phyloP scores from a whole-genome alignment of 2,329 filamentous ascomycete genomes.

The Colletotrichum somersetense region DNA sequence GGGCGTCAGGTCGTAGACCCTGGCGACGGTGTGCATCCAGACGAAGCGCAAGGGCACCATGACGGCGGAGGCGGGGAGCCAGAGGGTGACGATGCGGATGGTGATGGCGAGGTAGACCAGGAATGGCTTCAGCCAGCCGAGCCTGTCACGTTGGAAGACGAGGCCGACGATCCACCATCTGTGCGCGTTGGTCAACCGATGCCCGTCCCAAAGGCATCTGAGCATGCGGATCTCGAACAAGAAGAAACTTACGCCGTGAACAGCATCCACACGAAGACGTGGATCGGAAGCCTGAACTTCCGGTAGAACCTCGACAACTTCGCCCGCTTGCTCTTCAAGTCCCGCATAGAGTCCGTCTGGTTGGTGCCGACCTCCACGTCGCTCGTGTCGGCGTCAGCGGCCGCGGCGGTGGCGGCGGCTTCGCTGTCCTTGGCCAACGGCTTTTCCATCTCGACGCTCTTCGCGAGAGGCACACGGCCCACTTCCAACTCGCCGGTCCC shows the following conservation, averaged over 20 bases:
- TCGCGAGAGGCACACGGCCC: background rate
- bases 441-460: background rate
- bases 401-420: background rate
- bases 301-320: constrained; percentile 8
- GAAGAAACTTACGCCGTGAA: constrained; percentile 33
- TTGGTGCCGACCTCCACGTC: constrained; percentile 28
- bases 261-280: constrained; percentile 29
- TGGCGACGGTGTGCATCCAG: constrained; percentile 25
- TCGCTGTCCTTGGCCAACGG: background rate
- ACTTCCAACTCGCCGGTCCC: constrained; percentile 11
- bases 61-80: constrained; percentile 33
- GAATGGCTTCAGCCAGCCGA: constrained; percentile 75
- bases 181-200: background rate
- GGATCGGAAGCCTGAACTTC: constrained; percentile 30
- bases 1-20: constrained; percentile 30
- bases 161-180: constrained; percentile 40
- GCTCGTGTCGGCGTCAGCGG: constrained; percentile 11
- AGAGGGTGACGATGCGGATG: constrained; percentile 63
- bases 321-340: constrained; percentile 14
- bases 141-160: constrained; percentile 33
- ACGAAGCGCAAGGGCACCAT: constrained; percentile 33
- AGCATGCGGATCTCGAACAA: constrained; percentile 2
- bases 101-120: constrained; percentile 74
- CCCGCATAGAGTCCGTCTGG: constrained; percentile 11
- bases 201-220: background rate